phyloP scores from a whole-genome alignment of 2,329 filamentous ascomycete species.

The Leptographium lundbergii region DNA sequence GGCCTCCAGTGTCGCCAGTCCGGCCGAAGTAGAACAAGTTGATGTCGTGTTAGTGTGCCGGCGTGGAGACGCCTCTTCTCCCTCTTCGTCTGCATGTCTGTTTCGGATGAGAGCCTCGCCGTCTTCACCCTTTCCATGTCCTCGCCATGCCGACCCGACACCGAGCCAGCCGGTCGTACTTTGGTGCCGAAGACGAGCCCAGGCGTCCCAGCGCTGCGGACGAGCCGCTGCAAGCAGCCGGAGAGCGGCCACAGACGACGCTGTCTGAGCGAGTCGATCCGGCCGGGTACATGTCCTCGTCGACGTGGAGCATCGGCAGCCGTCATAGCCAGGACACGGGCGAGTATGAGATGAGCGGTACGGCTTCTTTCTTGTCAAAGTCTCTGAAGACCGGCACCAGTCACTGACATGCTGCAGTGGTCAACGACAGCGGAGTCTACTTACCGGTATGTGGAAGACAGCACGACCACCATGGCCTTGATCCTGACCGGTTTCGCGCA shows the following conservation, averaged over 20 bases:
- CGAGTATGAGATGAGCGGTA: conserved; percentile 74
- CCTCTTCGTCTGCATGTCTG: not conserved
- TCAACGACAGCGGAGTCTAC: conserved; percentile 91
- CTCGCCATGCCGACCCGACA: not conserved
- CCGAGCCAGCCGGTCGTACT: not conserved
- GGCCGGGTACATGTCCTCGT: conserved; percentile 48
- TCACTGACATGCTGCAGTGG: conserved; percentile 43
- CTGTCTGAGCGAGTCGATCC: conserved; percentile 48
- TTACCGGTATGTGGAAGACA: conserved; percentile 56
- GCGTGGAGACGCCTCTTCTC: not conserved
- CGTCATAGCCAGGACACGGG: conserved; percentile 47
- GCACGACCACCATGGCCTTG: not conserved
- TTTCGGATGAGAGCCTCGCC: not conserved
- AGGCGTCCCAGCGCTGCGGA: not conserved
- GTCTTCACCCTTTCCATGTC: not conserved
- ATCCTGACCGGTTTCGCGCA: not conserved
- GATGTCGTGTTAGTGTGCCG: not conserved
- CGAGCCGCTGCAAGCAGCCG: too few relatives aligned
- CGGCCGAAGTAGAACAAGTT: not conserved
- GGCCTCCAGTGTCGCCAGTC: not conserved
- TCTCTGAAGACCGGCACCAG: not conserved
- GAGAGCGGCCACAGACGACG: conserved; percentile 18
- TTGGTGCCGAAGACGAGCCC: not conserved
- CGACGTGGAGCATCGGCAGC: conserved; percentile 48
- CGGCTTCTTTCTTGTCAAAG: conserved; percentile 16